These are phyloP conservation scores for Coemansia sp. DNA, from an alignment of 192 early-diverging fungal genomes.

Conservation along the genomic window DNA sequence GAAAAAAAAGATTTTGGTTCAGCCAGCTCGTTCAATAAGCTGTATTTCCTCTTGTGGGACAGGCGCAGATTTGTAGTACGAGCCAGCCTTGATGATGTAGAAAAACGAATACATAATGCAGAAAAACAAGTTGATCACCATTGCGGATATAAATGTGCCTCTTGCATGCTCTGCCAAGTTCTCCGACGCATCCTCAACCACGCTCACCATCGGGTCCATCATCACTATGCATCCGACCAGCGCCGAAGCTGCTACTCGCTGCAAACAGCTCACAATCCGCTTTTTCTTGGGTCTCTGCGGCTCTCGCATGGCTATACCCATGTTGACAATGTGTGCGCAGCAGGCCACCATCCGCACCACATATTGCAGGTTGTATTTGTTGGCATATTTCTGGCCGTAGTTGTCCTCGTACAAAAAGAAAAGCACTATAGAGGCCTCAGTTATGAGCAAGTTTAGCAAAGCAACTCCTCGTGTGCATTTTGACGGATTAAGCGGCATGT, in stretches of 20 bases:
- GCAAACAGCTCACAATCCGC: background rate
- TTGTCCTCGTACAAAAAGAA: conserved; percentile 10
- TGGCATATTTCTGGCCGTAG: background rate
- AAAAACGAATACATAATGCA: background rate
- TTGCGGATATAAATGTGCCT: conserved; percentile 7
- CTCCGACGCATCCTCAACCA: background rate
- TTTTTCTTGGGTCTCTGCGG: background rate
- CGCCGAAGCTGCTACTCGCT: background rate
- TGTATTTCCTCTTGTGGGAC: background rate
- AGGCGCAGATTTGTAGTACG: background rate
- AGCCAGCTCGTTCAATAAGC: background rate
- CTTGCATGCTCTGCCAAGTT: background rate
- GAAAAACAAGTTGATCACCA: background rate
- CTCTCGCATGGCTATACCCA: background rate
- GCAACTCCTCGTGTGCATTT: background rate
- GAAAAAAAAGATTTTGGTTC: background rate
- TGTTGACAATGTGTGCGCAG: conserved; percentile 1
- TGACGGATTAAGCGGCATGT: background rate
- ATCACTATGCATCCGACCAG: background rate
- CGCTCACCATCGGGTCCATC: conserved; percentile 7
- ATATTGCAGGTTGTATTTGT: conserved; percentile 7
- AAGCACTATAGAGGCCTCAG: background rate
- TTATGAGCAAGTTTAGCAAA: background rate
- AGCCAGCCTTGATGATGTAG: background rate
- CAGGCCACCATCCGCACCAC: conserved; percentile 2